phyloP scores from a whole-genome alignment of 2,329 filamentous ascomycete species.

The Talaromyces sp. region DNA sequence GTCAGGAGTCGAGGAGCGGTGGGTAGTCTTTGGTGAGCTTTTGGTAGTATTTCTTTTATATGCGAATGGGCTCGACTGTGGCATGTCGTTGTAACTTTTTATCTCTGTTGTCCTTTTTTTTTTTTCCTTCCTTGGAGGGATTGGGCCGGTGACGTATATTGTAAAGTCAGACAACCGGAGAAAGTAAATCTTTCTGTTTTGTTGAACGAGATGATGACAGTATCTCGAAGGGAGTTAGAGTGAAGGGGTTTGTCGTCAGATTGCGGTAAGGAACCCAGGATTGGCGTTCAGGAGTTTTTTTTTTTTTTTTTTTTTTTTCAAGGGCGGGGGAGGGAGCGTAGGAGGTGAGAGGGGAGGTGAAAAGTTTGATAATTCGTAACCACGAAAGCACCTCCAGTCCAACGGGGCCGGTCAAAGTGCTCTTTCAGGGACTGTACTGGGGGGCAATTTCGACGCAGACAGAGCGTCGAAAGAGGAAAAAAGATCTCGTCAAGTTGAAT shows the following conservation, averaged over 20 bases:
- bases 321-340: constrained; percentile 17
- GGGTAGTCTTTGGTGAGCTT: constrained; percentile 27
- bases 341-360: constrained; percentile 17
- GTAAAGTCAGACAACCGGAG: neutral
- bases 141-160: neutral
- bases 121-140: neutral
- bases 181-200: neutral
- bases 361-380: constrained; percentile 15
- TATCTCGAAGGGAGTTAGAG: neutral
- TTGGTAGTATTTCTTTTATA: constrained; percentile 34
- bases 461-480: constrained; percentile 53
- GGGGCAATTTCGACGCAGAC: constrained; percentile 65
- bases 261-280: neutral
- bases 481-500: constrained; percentile 59
- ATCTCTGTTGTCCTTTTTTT: neutral
- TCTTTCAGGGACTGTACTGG: constrained; percentile 42
- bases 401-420: constrained; percentile 38
- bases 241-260: neutral
- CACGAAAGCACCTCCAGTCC: constrained; percentile 43
- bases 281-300: neutral
- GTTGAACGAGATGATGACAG: neutral
- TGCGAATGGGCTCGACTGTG: constrained; percentile 29
- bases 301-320: constrained; percentile 2
- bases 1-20: constrained; percentile 27
- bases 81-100: constrained; percentile 19